Evolutionary conservation across 768 basidiomycete genomes (phyloP), one percentile per base, ranked within the genome.

Genomic region (Floccularia luteovirens): DNA sequence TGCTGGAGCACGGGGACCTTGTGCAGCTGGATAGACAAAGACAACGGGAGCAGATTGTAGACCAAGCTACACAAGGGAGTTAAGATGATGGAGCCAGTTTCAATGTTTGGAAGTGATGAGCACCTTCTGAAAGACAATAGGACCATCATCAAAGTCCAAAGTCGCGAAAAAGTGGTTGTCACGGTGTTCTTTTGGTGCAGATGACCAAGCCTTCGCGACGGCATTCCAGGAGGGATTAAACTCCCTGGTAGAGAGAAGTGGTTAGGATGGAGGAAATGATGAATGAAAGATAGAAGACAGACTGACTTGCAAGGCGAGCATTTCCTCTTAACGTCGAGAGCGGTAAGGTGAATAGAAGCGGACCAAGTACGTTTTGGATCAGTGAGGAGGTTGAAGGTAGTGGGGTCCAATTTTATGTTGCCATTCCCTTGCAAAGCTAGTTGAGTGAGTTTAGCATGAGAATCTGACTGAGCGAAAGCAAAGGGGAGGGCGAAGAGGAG

Each of bases 271-370:
- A 25, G 41, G 33, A 43, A 42, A 20, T 13, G n/a, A n/a, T 4
- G 1, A 4, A 36, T 17, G n/a, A 5, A 17, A 36, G 14, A 16
- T 6, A 40, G 3, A 11, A 23, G 13, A 7, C 1, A 22, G 4
- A 73, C 88, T 62, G 50, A 90, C 93, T 69, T 84, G 85, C 96
- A 99, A 33, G 93, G 94, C n/a, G 57, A 59, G 59, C 96, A 99
- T 59, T 81, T 85, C 54, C 89, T 79, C 46, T 80, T 73, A 7
- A 75, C 64, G 49, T 81, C 82, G 45, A 96, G 60, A 0, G 96
- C 96, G 1, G 96, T 99, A 57, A 98, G 74, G 10, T 91, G 81
- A 39, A 99, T 69, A 3, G 82, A 69, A n/a, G 82, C 79, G 1
- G 86, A 85, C 83, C 93, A 99, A 48, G 82, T 79, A 45, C 96